Conservation (phyloP, 1,139 yeast genomes). For the Meyerozyma carpophila region DNA sequence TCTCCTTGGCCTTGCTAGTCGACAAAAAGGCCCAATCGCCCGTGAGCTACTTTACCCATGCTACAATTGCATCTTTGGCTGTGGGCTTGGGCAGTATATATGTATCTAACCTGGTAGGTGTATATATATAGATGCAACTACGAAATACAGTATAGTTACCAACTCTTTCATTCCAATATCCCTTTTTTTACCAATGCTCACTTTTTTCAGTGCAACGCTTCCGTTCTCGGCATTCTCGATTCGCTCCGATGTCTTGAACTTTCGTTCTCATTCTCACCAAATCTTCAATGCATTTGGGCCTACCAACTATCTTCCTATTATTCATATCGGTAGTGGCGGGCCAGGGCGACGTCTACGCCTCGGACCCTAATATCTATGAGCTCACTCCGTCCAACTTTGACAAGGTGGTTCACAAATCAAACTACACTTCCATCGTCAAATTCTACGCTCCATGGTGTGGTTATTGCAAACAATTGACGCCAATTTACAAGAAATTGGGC, state of each 20-base stretch:
- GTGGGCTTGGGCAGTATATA: slow-evolving; percentile 35
- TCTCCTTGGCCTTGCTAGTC: slow-evolving; percentile 31
- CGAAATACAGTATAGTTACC: no score
- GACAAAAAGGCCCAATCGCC: slow-evolving; percentile 29
- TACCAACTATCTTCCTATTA: neutral
- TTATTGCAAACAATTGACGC: slow-evolving; percentile 57
- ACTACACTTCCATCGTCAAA: slow-evolving; percentile 79
- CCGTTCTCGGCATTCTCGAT: neutral
- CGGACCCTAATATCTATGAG: slow-evolving; percentile 50
- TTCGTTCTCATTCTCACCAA: no score
- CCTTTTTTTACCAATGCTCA: neutral
- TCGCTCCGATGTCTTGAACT: no score
- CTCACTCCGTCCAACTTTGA: slow-evolving; percentile 55
- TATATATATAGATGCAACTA: slow-evolving; percentile 23
- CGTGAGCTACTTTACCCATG: slow-evolving; percentile 22
- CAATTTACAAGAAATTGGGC: slow-evolving; percentile 60
- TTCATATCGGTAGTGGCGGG: neutral
- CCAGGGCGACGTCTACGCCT: slow-evolving; percentile 24
- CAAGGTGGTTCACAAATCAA: slow-evolving; percentile 57
- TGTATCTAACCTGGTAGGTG: slow-evolving; percentile 41
- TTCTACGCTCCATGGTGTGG: slow-evolving; percentile 99
- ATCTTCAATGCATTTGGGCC: neutral
- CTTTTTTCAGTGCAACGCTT: neutral
- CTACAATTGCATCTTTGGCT: slow-evolving; percentile 33
- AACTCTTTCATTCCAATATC: no score